Evolutionary conservation across 2,329 filamentous ascomycete species (phyloP), one percentile per base, ranked within the genome.

Genomic region (Chaetothyriales sp.): DNA sequence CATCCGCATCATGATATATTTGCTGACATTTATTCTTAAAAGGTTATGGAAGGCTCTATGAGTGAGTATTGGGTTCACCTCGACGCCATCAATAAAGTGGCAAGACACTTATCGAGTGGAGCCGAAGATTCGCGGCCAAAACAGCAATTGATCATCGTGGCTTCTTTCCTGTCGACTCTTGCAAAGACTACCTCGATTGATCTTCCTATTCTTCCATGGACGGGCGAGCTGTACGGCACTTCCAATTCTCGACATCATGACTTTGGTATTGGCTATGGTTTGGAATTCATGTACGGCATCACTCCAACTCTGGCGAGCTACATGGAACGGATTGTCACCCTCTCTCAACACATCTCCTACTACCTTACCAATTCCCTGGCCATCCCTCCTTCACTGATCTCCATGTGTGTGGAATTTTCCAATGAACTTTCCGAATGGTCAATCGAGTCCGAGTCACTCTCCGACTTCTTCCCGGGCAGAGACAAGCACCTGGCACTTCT

Each of bases 201-300:
- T 13, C 43, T 57, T 2, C 46, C 51, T 8, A 18, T 46, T 10
- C 47, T 53, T 8, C 53, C 56, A 44, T 53, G 44, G 48, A 43
- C 18, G 37, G 43, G 45, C 37, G 33, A 50, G 18, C 13, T 22
- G 20, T 19, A 43, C 15, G 55, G 50, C 13, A 33, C 19, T n/a
- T 20, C 48, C 5, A 48, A 52, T 22, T 49, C 56, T 25, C 18
- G 44, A 19, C 43, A 50, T 5, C 29, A 54, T 1, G 49, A 54
- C 10, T 53, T 47, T 5, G 44, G 51, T 37, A 49, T 29, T 10
- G 43, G 37, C 5, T 40, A 44, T 44, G 53, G 53, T 13, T 46
- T 60, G 33, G 57, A 60, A 47, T 57, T 57, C 43, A 56, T 58
- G 2, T 60, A 60, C 40, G 58, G 58, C 13, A 55, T 60, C n/a